phyloP scores from a whole-genome alignment of 164 flowering plant genomes.

The Tetracentron sinense region DNA sequence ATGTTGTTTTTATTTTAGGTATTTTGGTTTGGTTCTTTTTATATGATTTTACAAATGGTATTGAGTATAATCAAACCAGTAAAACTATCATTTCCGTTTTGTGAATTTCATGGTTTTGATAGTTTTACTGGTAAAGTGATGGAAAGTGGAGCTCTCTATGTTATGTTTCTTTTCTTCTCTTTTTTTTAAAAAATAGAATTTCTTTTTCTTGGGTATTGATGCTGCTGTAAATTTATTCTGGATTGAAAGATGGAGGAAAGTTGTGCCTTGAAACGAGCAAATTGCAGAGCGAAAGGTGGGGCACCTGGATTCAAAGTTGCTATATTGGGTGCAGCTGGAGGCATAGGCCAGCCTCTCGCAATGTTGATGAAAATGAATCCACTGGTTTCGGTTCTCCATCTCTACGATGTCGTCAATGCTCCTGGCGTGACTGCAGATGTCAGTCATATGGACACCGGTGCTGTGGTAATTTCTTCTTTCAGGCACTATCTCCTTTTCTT shows the following conservation, averaged over 20 bases:
- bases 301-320: constrained; percentile 59
- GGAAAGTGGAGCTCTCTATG: too few species aligned
- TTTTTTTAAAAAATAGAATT: too few species aligned
- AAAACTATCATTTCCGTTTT: not conserved
- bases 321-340: constrained; percentile 40
- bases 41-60: too few species aligned
- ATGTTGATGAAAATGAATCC: constrained; percentile 80
- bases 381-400: constrained; percentile 87
- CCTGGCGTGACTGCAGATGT: constrained; percentile 95
- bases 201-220: too few species aligned
- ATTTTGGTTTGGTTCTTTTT: too few species aligned
- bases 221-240: too few species aligned
- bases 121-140: too few species aligned
- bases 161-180: too few species aligned
- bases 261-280: constrained; percentile 32
- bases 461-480: constrained; percentile 54
- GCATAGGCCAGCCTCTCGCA: constrained; percentile 35
- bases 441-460: constrained; percentile 97
- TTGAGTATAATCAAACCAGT: too few species aligned
- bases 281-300: constrained; percentile 92
- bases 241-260: constrained; percentile 51
- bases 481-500: not conserved
- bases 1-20: not conserved
- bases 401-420: constrained; percentile 82
- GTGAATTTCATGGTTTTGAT: not conserved